phyloP scores from a whole-genome alignment of 2,329 filamentous ascomycete species.

The Beauveria brongniartii region DNA sequence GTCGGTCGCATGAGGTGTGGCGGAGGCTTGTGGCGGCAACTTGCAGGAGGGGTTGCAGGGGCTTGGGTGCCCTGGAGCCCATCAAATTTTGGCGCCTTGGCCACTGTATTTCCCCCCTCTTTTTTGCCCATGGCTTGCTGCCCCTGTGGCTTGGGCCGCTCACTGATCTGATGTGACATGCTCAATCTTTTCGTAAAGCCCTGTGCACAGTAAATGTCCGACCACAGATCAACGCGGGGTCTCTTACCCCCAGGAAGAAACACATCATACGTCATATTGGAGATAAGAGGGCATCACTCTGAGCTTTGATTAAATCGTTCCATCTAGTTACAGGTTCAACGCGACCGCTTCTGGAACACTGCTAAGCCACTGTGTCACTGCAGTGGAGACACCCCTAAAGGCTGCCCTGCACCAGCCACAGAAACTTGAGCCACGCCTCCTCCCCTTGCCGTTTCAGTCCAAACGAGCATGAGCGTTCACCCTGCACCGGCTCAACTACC shows the following conservation, averaged over 20 bases:
- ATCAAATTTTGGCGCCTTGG: background rate
- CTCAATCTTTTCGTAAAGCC: no score
- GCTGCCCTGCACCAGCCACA: background rate
- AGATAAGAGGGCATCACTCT: no score
- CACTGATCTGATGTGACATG: background rate
- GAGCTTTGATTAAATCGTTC: background rate
- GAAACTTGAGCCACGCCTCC: background rate
- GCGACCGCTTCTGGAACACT: background rate
- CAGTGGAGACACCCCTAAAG: background rate
- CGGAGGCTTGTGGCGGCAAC: background rate
- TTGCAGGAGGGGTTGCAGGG: background rate
- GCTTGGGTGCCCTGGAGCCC: background rate
- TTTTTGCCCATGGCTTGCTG: background rate
- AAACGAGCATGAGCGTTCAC: background rate
- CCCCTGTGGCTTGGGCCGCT: background rate
- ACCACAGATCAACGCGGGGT: no score
- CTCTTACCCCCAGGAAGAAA: no score
- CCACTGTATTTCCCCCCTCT: background rate
- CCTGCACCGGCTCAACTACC: background rate
- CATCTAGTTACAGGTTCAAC: background rate
- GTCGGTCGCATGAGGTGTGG: constrained; percentile 10
- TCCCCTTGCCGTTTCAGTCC: background rate
- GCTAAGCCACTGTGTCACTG: background rate
- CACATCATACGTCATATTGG: no score
- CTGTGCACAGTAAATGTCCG: no score